A percentile compares a stretch with the other conserved stretches of the same genome.
These are phyloP conservation scores for Cladophialophora immunda DNA, from an alignment of 2,329 filamentous ascomycete species.

Conservation along the genomic window DNA sequence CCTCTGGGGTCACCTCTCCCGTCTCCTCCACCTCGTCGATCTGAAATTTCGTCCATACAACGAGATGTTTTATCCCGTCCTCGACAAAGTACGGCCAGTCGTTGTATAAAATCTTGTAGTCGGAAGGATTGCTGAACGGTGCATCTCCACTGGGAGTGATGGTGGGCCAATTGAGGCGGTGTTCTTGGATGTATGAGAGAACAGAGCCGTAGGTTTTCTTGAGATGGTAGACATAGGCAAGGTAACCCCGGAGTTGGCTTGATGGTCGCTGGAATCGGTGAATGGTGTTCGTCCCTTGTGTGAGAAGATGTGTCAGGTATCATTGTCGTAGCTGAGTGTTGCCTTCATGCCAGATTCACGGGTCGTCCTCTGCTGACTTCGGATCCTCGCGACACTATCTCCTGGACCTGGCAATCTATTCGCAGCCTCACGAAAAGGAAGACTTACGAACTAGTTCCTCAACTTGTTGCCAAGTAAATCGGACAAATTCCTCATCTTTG, in stretches of 20 bases:
- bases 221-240: constrained; percentile 72
- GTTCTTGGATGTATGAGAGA: constrained; percentile 75
- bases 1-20: constrained; percentile 72
- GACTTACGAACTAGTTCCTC: constrained; percentile 64
- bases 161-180: constrained; percentile 74
- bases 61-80: constrained; percentile 78
- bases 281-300: constrained; percentile 69
- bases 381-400: not conserved
- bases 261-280: constrained; percentile 80
- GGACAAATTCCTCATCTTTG: constrained; percentile 70
- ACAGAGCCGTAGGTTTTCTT: constrained; percentile 76
- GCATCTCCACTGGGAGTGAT: constrained; percentile 49
- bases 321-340: not conserved
- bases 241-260: constrained; percentile 79
- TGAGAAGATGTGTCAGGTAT: constrained; percentile 6
- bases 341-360: not conserved
- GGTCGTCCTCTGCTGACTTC: not conserved
- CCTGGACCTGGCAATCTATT: no score
- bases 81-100: constrained; percentile 96
- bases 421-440: not conserved
- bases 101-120: constrained; percentile 78
- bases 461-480: constrained; percentile 75
- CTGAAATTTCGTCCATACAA: constrained; percentile 92
- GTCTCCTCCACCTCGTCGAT: constrained; percentile 73
- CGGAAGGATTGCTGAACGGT: constrained; percentile 55